phyloP scores from a whole-genome alignment of 495 filamentous ascomycete species.

The Lasiosphaeria hispida region DNA sequence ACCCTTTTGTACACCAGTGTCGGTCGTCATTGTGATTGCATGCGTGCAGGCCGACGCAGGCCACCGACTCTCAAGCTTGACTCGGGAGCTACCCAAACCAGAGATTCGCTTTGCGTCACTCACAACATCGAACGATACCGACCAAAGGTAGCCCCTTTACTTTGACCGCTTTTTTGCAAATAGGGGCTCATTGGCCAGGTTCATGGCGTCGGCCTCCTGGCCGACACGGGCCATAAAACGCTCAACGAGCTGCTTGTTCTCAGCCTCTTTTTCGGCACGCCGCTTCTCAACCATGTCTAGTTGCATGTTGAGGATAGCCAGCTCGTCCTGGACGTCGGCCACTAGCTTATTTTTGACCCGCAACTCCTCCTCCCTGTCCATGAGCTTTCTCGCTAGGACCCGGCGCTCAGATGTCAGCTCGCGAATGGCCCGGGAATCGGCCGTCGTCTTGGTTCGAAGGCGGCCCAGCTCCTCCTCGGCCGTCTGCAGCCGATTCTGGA shows the following conservation, averaged over 20 bases:
- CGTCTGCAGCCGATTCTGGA: conserved; percentile 59
- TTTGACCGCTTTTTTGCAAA: conserved; percentile 15
- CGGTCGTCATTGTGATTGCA: too few relatives aligned
- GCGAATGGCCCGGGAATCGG: conserved; percentile 56
- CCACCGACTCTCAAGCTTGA: too few relatives aligned
- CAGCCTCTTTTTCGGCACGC: conserved; percentile 63
- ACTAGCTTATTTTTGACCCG: conserved; percentile 76
- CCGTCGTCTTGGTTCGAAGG: conserved; percentile 53
- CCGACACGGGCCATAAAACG: conserved; percentile 88
- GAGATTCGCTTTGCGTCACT: too few relatives aligned
- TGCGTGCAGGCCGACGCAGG: too few relatives aligned
- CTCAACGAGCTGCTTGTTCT: conserved; percentile 85
- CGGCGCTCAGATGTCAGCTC: conserved; percentile 63
- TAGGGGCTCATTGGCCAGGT: conserved; percentile 51
- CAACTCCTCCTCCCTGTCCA: conserved; percentile 82
- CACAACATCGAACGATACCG: too few relatives aligned
- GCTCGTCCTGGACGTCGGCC: conserved; percentile 88
- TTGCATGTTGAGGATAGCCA: conserved; percentile 79
- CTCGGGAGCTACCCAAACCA: too few relatives aligned
- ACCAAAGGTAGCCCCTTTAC: not conserved
- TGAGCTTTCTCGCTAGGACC: conserved; percentile 58
- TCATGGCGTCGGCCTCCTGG: conserved; percentile 85
- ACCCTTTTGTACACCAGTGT: too few relatives aligned
- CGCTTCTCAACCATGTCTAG: conserved; percentile 80
- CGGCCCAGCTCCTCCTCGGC: conserved; percentile 61